Conservation (phyloP, 306 rosid species). For the Nissolia schottii region DNA sequence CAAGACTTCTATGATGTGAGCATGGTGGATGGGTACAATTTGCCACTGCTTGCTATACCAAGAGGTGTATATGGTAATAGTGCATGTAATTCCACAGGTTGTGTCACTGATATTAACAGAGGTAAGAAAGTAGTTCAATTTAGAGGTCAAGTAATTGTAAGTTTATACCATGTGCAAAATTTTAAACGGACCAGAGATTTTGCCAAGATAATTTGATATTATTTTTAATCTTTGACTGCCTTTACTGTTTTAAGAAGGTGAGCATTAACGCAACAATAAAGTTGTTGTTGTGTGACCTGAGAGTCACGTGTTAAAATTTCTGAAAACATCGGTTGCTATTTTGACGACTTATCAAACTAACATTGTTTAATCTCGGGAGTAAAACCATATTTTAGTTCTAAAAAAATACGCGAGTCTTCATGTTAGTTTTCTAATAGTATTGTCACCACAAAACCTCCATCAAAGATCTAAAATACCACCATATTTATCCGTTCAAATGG, state of each 20-base stretch:
- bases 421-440: too few relatives aligned
- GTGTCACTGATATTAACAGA: constrained; percentile 59
- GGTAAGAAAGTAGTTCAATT: constrained; percentile 44
- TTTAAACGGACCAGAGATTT: not conserved
- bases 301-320: too few relatives aligned
- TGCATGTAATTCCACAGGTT: constrained; percentile 77
- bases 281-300: too few relatives aligned
- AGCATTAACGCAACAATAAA: too few relatives aligned
- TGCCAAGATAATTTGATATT: not conserved
- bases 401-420: too few relatives aligned
- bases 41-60: constrained; percentile 70
- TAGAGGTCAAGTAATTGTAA: not conserved
- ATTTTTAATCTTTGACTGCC: not conserved
- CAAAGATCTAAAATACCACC: too few relatives aligned
- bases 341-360: not conserved
- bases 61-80: constrained; percentile 41
- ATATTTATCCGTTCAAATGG: too few relatives aligned
- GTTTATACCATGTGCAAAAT: not conserved
- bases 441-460: too few relatives aligned
- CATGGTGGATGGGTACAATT: constrained; percentile 80
- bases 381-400: too few relatives aligned
- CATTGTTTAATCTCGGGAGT: not conserved
- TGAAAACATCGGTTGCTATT: too few relatives aligned
- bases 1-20: constrained; percentile 83
- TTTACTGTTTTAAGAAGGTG: not conserved